A percentile compares a stretch with the other conserved stretches of the same genome.
Conservation (phyloP, 345 rosid genomes). For the Moricandia moricandioides region DNA sequence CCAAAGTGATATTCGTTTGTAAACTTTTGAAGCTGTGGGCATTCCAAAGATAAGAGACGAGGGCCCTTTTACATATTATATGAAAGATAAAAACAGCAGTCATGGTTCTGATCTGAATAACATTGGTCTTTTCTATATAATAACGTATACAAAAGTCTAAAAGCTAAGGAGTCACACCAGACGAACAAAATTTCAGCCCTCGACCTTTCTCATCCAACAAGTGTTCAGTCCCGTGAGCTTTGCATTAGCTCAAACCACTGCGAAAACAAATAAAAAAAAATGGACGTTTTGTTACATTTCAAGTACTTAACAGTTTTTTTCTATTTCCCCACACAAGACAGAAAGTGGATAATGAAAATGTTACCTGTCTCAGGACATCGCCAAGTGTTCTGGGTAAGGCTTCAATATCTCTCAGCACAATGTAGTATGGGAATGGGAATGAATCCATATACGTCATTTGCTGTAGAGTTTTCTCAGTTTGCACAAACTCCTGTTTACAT, state of each 20-base stretch:
- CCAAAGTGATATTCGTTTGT: too few species aligned
- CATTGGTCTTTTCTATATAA: background rate
- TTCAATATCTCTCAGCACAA: conserved; percentile 73
- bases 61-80: background rate
- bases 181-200: background rate
- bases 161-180: background rate
- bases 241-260: conserved; percentile 99
- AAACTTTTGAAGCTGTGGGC: background rate
- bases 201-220: conserved; percentile 4
- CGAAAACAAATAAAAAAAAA: background rate
- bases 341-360: background rate
- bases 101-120: conserved; percentile 5
- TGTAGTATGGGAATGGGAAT: conserved; percentile 88
- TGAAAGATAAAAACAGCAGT: background rate
- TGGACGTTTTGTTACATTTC: background rate
- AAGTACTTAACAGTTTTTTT: background rate
- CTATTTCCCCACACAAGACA: background rate
- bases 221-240: conserved; percentile 49
- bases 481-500: conserved; percentile 51
- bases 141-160: conserved; percentile 5
- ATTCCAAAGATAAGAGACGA: conserved; percentile 1
- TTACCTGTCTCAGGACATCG: conserved; percentile 89
- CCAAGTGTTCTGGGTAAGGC: conserved; percentile 86
- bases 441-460: conserved; percentile 68
- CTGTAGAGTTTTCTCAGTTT: conserved; percentile 33